Conservation (phyloP, 2,329 filamentous ascomycete species). For the Aspergillus felis region DNA sequence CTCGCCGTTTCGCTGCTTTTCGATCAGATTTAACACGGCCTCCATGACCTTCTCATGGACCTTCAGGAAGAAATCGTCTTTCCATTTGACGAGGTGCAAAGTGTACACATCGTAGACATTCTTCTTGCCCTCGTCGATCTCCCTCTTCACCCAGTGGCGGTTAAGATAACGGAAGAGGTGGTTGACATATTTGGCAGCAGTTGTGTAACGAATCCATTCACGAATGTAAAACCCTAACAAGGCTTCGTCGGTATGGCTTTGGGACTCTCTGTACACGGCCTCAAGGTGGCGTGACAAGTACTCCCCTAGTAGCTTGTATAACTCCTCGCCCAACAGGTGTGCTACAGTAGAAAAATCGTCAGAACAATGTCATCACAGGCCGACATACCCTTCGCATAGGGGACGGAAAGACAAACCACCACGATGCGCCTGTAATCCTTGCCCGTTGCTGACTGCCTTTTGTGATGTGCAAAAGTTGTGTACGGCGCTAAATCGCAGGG, state of each 20-base stretch:
- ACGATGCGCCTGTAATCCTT: conserved; percentile 56
- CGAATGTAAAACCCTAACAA: conserved; percentile 89
- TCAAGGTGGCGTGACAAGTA: conserved; percentile 78
- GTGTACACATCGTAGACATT: conserved; percentile 98
- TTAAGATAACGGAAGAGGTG: conserved; percentile 96
- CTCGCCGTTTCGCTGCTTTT: conserved; percentile 95
- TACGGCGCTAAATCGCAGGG: conserved; percentile 60
- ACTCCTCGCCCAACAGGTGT: conserved; percentile 89
- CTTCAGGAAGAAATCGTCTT: conserved; percentile 78
- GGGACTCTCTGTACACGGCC: conserved; percentile 67
- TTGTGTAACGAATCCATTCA: conserved; percentile 95
- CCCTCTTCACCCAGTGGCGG: conserved; percentile 96
- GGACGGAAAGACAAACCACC: conserved; percentile 57
- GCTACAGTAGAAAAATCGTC: conserved; percentile 50
- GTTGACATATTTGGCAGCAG: conserved; percentile 94
- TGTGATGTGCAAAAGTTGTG: conserved; percentile 99
- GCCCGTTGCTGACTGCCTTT: conserved; percentile 69
- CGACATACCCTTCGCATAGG: neutral
- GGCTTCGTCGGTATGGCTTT: conserved; percentile 81
- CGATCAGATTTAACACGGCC: conserved; percentile 88
- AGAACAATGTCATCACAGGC: conserved; percentile 2
- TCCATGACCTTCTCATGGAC: conserved; percentile 90
- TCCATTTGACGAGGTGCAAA: conserved; percentile 92
- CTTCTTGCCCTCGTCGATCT: conserved; percentile 99
- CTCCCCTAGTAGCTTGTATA: conserved; percentile 85